Evolutionary conservation across 2,329 filamentous ascomycete species (phyloP), one percentile per base, ranked within the genome.

Genomic region (Trichoderma breve): DNA sequence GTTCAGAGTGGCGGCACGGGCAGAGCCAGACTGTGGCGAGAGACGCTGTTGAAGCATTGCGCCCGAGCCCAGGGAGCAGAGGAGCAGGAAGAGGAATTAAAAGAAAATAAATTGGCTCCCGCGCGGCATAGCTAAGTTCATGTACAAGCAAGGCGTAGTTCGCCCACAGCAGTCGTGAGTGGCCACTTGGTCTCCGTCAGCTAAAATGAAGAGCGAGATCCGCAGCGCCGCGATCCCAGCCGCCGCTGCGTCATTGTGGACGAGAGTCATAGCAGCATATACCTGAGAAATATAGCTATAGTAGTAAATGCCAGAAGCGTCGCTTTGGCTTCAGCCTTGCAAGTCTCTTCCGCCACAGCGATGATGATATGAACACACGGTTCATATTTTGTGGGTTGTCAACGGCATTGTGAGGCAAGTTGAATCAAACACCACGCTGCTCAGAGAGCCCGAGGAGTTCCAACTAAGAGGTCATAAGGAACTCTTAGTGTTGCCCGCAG

Each of bases 141-240:
- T 68, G 36, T 24, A 47, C 55, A 26, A 15, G 28, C 28, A 58
- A 68, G 65, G 34, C 26, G 62, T 66, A 26, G 43, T 34, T 66
- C 39, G 47, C 34, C n/a, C 43, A 30, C 43, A 30, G 53, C 53
- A n/a, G 65, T 58, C 3, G 34, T 43, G 53, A 47, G 65, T 68
- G 28, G 64, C 64, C 43, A 67, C 64, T 67, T 28, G 34, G 39
- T 60, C 53, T 68, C 65, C 66, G 55, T 51, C 55, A 70, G 66
- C 66, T 51, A 30, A 53, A 24, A 24, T 26, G 53, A 55, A 12
- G 34, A 68, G 65, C 66, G 66, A 70, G 39, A 70, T 70, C 66
- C 55, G 66, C 64, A 26, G 14, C 21, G 47, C 64, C 21, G 47
- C 47, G 34, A 60, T 60, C 53, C 53, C 39, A 47, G n/a, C 7